Evolutionary conservation across 352 stramenopile species (phyloP).

Genomic region (Phytophthora cactorum): DNA sequence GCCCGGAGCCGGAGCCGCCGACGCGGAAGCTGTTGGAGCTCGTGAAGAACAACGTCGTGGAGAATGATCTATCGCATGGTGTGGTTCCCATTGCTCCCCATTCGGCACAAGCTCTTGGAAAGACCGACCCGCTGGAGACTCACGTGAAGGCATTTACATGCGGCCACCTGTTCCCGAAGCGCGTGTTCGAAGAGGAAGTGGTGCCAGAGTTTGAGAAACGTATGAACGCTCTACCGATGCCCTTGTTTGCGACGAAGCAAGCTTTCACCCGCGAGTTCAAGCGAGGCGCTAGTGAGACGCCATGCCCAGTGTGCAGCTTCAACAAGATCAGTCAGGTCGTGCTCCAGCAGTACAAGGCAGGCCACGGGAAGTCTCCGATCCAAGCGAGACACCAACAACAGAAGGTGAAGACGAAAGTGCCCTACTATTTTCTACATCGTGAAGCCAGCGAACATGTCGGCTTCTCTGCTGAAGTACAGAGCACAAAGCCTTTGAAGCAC

Average conservation of each 20-base stretch:
- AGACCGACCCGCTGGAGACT: conserved; percentile 86
- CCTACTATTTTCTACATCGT: conserved; percentile 71
- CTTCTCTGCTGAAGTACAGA: conserved; percentile 24
- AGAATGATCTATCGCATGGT: conserved; percentile 67
- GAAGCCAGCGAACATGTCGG: conserved; percentile 37
- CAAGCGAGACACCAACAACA: conserved; percentile 1
- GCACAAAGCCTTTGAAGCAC: conserved; percentile 28
- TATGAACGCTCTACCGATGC: conserved; percentile 65
- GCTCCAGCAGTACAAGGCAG: conserved; percentile 40
- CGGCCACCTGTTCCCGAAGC: conserved; percentile 84
- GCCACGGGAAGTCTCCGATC: neutral
- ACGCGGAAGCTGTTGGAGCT: conserved; percentile 60
- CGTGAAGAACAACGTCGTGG: conserved; percentile 77
- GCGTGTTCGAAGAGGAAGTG: conserved; percentile 87
- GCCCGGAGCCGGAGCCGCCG: conserved; percentile 13
- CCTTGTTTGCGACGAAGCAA: conserved; percentile 69
- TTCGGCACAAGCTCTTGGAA: conserved; percentile 69
- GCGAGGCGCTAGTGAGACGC: conserved; percentile 61
- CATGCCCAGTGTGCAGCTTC: conserved; percentile 82
- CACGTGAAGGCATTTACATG: conserved; percentile 89
- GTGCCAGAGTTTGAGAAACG: conserved; percentile 83
- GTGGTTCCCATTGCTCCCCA: conserved; percentile 68
- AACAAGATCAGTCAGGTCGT: conserved; percentile 79
- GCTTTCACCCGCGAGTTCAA: conserved; percentile 75
- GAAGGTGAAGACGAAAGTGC: conserved; percentile 20